A percentile compares a stretch with the other conserved stretches of the same genome.
These are phyloP conservation scores for Dispira parvispora DNA, from an alignment of 192 early-diverging fungal genomes.

Conservation along the genomic window DNA sequence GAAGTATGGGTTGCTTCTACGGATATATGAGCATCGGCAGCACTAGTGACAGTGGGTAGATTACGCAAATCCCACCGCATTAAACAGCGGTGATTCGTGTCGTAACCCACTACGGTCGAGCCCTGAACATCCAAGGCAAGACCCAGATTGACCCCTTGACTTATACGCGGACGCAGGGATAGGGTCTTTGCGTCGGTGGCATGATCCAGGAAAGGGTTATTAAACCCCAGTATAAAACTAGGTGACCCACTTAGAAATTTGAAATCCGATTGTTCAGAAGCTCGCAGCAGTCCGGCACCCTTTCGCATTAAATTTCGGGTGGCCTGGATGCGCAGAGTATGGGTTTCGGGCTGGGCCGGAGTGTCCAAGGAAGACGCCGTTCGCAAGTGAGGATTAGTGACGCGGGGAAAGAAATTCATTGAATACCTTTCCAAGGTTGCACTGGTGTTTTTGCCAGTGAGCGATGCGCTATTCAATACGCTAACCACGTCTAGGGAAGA, in stretches of 20 bases:
- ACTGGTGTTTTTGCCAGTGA: too few relatives aligned
- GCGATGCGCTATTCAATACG: too few relatives aligned
- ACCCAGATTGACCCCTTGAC: slow-evolving; percentile 7
- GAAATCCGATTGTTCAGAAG: neutral
- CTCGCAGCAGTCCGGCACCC: neutral
- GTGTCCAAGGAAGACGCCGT: too few relatives aligned
- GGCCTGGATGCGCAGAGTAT: neutral
- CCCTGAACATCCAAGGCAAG: slow-evolving; percentile 10
- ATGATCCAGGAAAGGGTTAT: neutral
- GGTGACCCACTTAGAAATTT: neutral
- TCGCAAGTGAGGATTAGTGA: too few relatives aligned
- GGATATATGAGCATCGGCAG: neutral
- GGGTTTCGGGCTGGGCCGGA: too few relatives aligned
- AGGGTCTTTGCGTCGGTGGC: neutral
- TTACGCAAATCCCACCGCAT: neutral
- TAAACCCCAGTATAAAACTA: neutral
- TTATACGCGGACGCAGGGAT: neutral
- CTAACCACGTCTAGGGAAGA: too few relatives aligned
- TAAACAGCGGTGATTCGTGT: neutral
- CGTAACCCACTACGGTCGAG: neutral
- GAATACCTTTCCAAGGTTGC: too few relatives aligned
- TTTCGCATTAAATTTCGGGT: neutral
- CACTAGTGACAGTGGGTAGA: neutral
- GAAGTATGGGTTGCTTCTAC: neutral
- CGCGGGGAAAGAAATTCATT: too few relatives aligned